Evolutionary conservation across 2,329 filamentous ascomycete species (phyloP), one percentile per base, ranked within the genome.

Genomic region (Cyphellophora attinorum): DNA sequence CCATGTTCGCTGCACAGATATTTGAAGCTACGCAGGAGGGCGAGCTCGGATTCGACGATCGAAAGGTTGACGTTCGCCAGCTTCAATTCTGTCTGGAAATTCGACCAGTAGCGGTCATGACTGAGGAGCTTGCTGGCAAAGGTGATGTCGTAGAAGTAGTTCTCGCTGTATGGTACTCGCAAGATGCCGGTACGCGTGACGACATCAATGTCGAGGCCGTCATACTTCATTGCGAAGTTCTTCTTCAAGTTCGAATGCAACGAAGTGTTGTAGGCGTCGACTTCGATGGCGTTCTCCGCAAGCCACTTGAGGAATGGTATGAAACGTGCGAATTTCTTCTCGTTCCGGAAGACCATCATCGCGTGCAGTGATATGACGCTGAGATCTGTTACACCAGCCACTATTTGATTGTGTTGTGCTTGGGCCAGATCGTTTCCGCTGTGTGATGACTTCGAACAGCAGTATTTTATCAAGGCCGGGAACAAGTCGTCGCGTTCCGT

Each of bases 331-430:
- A 85, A 73, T 37, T 89, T 74, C 0, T 65, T 63, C 21, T 68
- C 63, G 47, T 83, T 76, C 8, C 81, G 79, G 40, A 79, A 73
- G 54, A 93, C 84, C 28, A 86, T 81, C 13, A 83, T 74, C 49
- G 85, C 80, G 53, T 95, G 93, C 12, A 96, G 66, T 57, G 93
- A 85, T 71, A 96, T 86, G 3, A 88, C 83, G 39, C 93, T 76
- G 27, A 91, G 82, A 54, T 96, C 86, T 11, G 84, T 85, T 44
- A 93, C 72, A 42, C 85, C 79, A 3, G 86, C 81, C 3, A 86
- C 85, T 47, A 93, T 74, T 41, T 76, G 70, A 5, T 79, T 79
- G 41, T 79, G 72, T 39, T 72, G 68, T 35, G 74, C 76, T 32
- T 60, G 54, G 6, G 68, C 60, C 4, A 71, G 62, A 39, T 78